Percentiles rank a stretch among this genome's conserved stretches.
phyloP scores from a whole-genome alignment of 2,329 filamentous ascomycete species.

The Fusarium mundagurra region DNA sequence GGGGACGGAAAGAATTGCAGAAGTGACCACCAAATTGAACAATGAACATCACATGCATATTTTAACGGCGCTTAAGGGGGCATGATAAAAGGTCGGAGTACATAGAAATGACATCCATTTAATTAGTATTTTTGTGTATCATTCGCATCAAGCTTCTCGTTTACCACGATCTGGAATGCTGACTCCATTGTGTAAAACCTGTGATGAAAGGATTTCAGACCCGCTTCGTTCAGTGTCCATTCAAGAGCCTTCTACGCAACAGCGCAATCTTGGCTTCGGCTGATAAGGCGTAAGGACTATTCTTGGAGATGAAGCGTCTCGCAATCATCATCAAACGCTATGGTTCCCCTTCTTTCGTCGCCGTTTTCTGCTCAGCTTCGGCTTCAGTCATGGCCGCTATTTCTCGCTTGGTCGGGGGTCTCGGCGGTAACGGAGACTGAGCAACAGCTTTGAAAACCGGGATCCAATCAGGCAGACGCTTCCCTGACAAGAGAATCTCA shows the following conservation, averaged over 20 bases:
- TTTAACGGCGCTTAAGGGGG: neutral
- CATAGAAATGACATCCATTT: neutral
- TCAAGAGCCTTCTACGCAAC: neutral
- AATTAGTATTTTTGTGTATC: neutral
- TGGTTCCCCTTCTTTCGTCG: neutral
- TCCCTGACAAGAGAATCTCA: neutral
- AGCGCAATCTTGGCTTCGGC: neutral
- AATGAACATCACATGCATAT: neutral
- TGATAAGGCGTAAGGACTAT: neutral
- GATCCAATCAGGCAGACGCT: neutral
- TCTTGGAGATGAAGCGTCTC: neutral
- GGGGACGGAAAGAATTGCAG: rapidly evolving
- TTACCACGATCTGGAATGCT: neutral
- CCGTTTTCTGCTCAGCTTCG: neutral
- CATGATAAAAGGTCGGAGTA: neutral
- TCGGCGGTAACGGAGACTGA: neutral
- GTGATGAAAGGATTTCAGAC: neutral
- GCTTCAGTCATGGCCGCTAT: neutral
- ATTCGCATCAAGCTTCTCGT: neutral
- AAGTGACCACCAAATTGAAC: neutral
- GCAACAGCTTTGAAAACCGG: conserved; percentile 1
- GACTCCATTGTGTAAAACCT: too few relatives aligned
- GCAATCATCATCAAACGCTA: neutral
- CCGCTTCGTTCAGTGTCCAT: neutral
- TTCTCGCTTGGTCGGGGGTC: neutral